Conservation (phyloP, 169 alveolate species). For the Plasmodium inui region DNA sequence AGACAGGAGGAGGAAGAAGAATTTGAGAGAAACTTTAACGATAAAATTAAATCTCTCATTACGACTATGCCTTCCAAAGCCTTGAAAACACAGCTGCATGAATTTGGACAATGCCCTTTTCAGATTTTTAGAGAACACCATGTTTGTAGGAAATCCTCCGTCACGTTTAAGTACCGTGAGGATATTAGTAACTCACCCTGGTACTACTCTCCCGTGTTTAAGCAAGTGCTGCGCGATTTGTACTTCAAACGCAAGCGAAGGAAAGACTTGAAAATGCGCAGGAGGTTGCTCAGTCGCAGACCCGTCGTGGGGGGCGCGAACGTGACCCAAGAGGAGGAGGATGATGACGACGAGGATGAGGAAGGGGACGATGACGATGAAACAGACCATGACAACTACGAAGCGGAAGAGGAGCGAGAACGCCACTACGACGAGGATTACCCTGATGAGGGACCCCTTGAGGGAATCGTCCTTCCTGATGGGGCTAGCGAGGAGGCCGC, state of each 20-base stretch:
- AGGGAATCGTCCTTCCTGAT: background rate
- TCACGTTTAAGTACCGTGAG: background rate
- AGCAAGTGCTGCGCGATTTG: background rate
- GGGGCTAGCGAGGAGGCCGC: background rate
- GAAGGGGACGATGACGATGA: background rate
- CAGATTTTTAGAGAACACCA: constrained; percentile 90
- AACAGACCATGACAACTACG: background rate
- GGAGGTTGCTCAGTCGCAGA: background rate
- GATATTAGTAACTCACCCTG: constrained; percentile 34
- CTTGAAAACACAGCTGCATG: constrained; percentile 87
- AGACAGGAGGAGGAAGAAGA: constrained; percentile 42
- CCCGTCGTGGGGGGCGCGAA: background rate
- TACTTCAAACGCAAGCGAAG: background rate
- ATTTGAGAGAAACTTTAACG: constrained; percentile 71
- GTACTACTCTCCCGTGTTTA: constrained; percentile 44
- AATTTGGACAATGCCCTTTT: constrained; percentile 93
- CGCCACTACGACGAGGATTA: background rate
- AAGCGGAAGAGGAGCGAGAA: background rate
- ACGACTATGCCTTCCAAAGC: constrained; percentile 87
- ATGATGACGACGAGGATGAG: background rate
- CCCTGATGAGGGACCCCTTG: background rate
- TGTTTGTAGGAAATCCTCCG: constrained; percentile 68
- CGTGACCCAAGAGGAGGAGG: background rate
- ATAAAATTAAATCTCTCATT: constrained; percentile 78
- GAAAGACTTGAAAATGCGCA: background rate